These are phyloP conservation scores for Acrocalymma vagum DNA, from an alignment of 2,329 filamentous ascomycete species.

Conservation along the genomic window DNA sequence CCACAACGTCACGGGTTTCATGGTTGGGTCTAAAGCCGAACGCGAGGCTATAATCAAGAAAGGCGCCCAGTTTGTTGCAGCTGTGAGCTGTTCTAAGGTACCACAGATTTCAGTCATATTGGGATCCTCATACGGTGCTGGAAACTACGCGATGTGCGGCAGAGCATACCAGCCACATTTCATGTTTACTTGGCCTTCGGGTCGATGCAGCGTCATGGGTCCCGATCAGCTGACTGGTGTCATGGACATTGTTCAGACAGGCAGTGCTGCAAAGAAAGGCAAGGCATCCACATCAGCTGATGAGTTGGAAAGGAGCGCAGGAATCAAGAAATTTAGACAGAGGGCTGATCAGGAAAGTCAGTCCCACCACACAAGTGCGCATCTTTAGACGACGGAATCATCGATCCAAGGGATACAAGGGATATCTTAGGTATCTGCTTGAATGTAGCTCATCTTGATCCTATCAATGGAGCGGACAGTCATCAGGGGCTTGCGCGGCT, in stretches of 20 bases:
- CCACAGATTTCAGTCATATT: constrained; percentile 56
- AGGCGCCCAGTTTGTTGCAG: constrained; percentile 56
- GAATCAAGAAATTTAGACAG: constrained; percentile 32
- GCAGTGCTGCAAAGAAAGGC: constrained; percentile 4
- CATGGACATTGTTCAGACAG: constrained; percentile 45
- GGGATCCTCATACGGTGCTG: constrained; percentile 56
- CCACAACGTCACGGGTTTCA: constrained; percentile 60
- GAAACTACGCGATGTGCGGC: constrained; percentile 59
- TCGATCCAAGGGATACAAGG: constrained; percentile 49
- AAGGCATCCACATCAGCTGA: constrained; percentile 25
- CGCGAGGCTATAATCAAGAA: constrained; percentile 55
- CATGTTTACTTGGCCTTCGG: constrained; percentile 53
- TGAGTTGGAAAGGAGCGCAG: constrained; percentile 30
- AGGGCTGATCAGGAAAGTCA: constrained; percentile 41
- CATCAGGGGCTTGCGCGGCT: too few relatives aligned
- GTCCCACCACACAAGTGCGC: constrained; percentile 43
- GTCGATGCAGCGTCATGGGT: constrained; percentile 53
- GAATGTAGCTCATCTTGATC: constrained; percentile 38
- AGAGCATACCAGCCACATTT: constrained; percentile 53
- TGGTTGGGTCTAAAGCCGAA: constrained; percentile 57
- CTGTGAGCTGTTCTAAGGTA: constrained; percentile 54
- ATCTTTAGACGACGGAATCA: constrained; percentile 49
- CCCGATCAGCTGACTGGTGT: constrained; percentile 52
- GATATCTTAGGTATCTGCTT: constrained; percentile 50
- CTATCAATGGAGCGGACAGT: too few relatives aligned